Conservation (phyloP, 176 grass and related monocot genomes). For the Zoysia pacifica region DNA sequence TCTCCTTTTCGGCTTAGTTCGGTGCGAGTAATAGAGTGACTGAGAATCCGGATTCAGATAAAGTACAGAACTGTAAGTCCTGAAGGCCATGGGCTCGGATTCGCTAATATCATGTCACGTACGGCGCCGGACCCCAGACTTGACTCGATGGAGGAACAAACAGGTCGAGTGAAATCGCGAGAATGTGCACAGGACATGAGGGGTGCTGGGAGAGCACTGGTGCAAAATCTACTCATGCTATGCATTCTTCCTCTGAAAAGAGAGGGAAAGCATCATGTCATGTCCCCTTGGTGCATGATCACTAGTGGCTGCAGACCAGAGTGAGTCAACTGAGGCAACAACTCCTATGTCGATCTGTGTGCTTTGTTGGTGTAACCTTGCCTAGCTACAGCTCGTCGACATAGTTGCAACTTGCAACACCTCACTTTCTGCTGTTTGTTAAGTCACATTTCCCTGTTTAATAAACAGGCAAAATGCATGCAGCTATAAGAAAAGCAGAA, state of each 20-base stretch:
- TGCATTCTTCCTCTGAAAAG: background rate
- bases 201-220: conserved; percentile 1
- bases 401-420: background rate
- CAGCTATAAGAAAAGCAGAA: background rate
- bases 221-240: background rate
- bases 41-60: conserved; percentile 49
- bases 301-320: conserved; percentile 28
- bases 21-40: conserved; percentile 24
- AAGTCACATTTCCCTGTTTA: conserved; percentile 26
- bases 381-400: background rate
- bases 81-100: conserved; percentile 21
- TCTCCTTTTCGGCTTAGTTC: conserved; percentile 38
- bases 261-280: background rate
- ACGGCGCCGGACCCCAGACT: conserved; percentile 1
- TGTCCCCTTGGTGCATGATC: conserved; percentile 3
- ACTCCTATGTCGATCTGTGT: background rate
- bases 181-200: background rate
- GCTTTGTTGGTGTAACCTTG: conserved; percentile 4
- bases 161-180: background rate
- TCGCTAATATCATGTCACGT: conserved; percentile 41
- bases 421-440: background rate
- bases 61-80: conserved; percentile 36
- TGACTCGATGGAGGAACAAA: conserved; percentile 14
- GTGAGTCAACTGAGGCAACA: conserved; percentile 23
- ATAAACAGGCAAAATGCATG: conserved; percentile 2